phyloP scores from a whole-genome alignment of 2,329 filamentous ascomycete genomes.

The Zasmidium cellare region DNA sequence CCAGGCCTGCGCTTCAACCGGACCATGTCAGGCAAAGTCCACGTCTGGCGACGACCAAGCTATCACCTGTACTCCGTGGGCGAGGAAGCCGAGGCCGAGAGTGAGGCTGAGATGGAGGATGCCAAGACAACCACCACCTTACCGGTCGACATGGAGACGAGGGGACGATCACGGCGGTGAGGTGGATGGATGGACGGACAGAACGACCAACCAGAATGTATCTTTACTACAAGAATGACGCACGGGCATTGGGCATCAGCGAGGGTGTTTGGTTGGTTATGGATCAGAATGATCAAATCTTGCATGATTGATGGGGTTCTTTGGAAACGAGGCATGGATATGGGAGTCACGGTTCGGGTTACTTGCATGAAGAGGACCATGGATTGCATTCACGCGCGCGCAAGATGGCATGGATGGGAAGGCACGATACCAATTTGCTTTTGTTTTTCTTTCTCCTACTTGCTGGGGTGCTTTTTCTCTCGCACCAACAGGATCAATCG shows the following conservation, averaged over 20 bases:
- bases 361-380: neutral
- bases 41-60: slow-evolving; percentile 33
- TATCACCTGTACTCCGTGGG: slow-evolving; percentile 29
- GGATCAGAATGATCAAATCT: no score
- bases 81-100: slow-evolving; percentile 30
- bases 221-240: neutral
- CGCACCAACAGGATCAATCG: no score
- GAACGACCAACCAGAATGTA: neutral
- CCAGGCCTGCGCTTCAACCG: slow-evolving; percentile 30
- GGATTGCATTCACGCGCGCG: neutral
- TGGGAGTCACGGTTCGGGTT: neutral
- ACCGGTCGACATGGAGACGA: neutral
- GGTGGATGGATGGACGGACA: neutral
- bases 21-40: slow-evolving; percentile 33
- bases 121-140: no score
- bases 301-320: no score
- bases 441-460: neutral
- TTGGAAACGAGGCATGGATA: no score
- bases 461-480: no score
- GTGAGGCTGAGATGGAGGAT: slow-evolving; percentile 22
- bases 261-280: no score
- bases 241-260: neutral
- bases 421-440: neutral
- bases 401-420: no score
- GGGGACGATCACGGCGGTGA: neutral